Evolutionary conservation across 306 rosid genomes (phyloP).

Genomic region (Senna tora): DNA sequence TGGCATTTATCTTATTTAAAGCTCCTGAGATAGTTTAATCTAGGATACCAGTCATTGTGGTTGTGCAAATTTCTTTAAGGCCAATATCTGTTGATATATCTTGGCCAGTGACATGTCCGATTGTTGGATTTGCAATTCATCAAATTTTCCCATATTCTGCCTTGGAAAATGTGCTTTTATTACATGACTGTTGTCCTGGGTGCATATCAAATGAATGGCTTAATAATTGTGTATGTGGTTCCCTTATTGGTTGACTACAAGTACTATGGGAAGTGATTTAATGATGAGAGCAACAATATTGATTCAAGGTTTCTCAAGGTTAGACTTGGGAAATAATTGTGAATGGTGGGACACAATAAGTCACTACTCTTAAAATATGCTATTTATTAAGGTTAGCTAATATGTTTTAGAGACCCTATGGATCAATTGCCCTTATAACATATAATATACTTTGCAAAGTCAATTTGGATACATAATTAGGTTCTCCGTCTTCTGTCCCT

Average conservation of each 20-base stretch:
- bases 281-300: not conserved
- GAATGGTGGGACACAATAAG: not conserved
- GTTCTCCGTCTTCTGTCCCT: not conserved
- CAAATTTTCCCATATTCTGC: not conserved
- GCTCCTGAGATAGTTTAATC: not conserved
- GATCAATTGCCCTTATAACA: not conserved
- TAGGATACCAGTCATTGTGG: not conserved
- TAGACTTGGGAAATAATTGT: too few relatives aligned
- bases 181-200: not conserved
- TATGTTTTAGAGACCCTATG: not conserved
- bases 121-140: not conserved
- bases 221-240: not conserved
- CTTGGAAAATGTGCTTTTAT: not conserved
- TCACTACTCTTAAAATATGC: not conserved
- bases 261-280: not conserved
- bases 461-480: not conserved
- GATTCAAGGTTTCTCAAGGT: too few relatives aligned
- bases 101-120: not conserved
- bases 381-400: not conserved
- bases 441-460: not conserved
- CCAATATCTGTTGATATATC: slow-evolving; percentile 1
- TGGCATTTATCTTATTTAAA: not conserved
- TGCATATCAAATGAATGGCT: not conserved
- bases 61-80: not conserved
- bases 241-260: not conserved